Evolutionary conservation across 129 eudicot genomes (phyloP).

Genomic region (Centella asiatica): DNA sequence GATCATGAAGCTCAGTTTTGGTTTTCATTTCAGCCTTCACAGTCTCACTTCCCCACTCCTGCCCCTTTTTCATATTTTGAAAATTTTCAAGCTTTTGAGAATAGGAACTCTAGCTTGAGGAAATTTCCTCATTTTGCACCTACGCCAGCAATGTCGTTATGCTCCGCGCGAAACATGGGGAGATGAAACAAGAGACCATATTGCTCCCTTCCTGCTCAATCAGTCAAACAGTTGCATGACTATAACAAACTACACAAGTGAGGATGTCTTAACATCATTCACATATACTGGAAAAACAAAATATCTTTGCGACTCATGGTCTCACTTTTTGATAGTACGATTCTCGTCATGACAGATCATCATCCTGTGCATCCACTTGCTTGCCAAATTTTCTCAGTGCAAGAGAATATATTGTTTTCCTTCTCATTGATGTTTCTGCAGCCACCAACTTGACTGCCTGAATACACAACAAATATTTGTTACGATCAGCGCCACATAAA

Average conservation of each 20-base stretch:
- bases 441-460: conserved; percentile 97
- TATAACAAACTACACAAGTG: background rate
- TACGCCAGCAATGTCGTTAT: background rate
- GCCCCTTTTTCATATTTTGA: background rate
- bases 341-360: conserved; percentile 19
- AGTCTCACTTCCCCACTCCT: background rate
- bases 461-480: background rate
- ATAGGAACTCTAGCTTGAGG: background rate
- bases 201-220: background rate
- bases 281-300: background rate
- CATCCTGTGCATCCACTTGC: conserved; percentile 33
- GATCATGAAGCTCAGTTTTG: background rate
- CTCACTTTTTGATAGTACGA: background rate
- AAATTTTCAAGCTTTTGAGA: background rate
- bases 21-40: background rate
- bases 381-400: conserved; percentile 78
- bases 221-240: background rate
- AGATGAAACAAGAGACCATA: background rate
- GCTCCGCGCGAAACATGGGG: background rate
- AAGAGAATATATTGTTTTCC: conserved; percentile 65
- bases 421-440: conserved; percentile 52
- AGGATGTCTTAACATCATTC: background rate
- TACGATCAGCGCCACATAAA: background rate
- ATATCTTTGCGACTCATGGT: too few relatives aligned
- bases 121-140: background rate